Evolutionary conservation across 768 basidiomycete species (phyloP).

Genomic region (Tricholoma saponaceum): DNA sequence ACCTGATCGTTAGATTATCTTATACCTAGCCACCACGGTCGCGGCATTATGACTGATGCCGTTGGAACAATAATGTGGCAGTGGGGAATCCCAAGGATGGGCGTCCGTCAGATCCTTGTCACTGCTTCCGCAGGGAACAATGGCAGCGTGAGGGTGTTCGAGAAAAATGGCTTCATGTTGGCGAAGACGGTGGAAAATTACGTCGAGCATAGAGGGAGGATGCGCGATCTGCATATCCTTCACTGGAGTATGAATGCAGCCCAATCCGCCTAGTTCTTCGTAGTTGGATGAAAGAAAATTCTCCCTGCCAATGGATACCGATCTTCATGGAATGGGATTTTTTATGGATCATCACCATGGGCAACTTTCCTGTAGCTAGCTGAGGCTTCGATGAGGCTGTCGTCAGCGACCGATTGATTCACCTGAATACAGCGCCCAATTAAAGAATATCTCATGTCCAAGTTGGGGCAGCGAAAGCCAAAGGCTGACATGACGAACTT

Average conservation of each 20-base stretch:
- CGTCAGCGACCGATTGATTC: no score
- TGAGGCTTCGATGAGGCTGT: no score
- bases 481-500: no score
- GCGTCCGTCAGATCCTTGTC: slow-evolving; percentile 40
- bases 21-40: slow-evolving; percentile 55
- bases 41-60: slow-evolving; percentile 69
- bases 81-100: slow-evolving; percentile 69
- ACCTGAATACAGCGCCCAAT: no score
- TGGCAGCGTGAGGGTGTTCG: slow-evolving; percentile 62
- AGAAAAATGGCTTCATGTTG: slow-evolving; percentile 35
- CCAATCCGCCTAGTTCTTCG: background rate
- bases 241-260: background rate
- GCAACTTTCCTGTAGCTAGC: no score
- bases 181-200: background rate
- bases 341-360: slow-evolving; percentile 6
- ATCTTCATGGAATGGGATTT: background rate
- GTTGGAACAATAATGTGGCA: slow-evolving; percentile 46
- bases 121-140: slow-evolving; percentile 48
- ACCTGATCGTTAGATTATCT: slow-evolving; percentile 46
- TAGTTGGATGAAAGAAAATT: no score
- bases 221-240: background rate
- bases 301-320: no score
- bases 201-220: background rate
- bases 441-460: no score
- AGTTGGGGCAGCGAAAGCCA: no score